phyloP scores from a whole-genome alignment of 768 basidiomycete species.

The Gloeopeniophorella convolvens region DNA sequence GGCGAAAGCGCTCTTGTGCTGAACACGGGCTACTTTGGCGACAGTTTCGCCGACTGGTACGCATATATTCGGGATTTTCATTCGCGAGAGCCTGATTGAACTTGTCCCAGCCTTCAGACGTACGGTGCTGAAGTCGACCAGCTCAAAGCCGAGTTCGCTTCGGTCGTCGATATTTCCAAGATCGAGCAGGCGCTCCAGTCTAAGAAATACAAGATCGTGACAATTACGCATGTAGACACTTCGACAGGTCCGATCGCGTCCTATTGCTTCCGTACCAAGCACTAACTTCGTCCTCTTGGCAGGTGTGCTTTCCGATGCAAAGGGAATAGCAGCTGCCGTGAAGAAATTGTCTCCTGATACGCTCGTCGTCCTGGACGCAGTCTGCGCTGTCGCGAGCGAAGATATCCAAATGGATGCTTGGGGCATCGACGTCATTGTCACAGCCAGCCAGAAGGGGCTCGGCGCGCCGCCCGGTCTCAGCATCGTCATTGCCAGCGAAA shows the following conservation, averaged over 20 bases:
- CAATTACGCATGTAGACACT: slow-evolving; percentile 94
- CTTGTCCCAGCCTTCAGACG: slow-evolving; percentile 53
- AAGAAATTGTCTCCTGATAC: slow-evolving; percentile 77
- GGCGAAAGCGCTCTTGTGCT: slow-evolving; percentile 78
- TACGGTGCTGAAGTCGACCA: slow-evolving; percentile 89
- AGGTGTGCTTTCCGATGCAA: slow-evolving; percentile 83
- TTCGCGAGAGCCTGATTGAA: neutral
- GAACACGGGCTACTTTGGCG: slow-evolving; percentile 91
- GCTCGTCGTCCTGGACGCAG: slow-evolving; percentile 84
- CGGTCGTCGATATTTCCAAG: slow-evolving; percentile 52
- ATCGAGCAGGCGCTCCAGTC: slow-evolving; percentile 64
- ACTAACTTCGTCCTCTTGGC: slow-evolving; percentile 7
- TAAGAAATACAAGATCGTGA: slow-evolving; percentile 83
- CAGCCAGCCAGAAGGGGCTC: slow-evolving; percentile 88
- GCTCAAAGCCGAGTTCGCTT: slow-evolving; percentile 77
- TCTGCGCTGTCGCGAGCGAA: slow-evolving; percentile 94
- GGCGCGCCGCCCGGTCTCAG: slow-evolving; percentile 91
- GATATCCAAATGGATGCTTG: slow-evolving; percentile 93
- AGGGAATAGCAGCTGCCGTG: slow-evolving; percentile 67
- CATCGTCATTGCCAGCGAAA: slow-evolving; percentile 73
- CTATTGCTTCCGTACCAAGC: neutral
- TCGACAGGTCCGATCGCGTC: slow-evolving; percentile 54
- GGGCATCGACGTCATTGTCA: slow-evolving; percentile 84
- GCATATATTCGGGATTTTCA: slow-evolving; percentile 20
- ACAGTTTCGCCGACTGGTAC: slow-evolving; percentile 83